Evolutionary conservation across 345 rosid genomes (phyloP), one percentile per base, ranked within the genome.

Genomic region (Fremontodendron californicum): DNA sequence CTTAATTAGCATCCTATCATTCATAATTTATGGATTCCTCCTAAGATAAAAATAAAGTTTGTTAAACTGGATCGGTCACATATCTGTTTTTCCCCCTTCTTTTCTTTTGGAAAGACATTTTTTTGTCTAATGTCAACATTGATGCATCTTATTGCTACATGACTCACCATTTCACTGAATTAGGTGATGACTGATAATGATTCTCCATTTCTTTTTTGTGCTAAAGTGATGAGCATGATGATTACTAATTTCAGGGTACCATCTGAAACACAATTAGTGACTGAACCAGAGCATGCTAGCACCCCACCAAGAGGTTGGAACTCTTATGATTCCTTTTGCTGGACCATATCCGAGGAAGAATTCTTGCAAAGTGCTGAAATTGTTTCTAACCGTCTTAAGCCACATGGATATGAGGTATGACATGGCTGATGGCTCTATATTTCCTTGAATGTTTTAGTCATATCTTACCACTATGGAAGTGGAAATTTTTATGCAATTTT

Each of bases 301-400:
- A 77, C 77, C 46, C 99, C 99, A 37, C 98, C 98, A 9, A 88
- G 98, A 88, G 99, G 99, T 63, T 96, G 99, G 98, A 96, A 92
- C 67, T 89, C 99, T 0, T 96, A 96, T 31, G 98, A 96, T 81
- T 93, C 99, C 69, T 95, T 90, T 81, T 88, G 91, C 81, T 96
- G 99, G 99, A 88, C 85, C 5, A 71, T 93, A 80, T 91, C 94
- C 1, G 99, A 93, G 84, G 84, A 88, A 72, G 99, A 93, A 87
- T 93, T 96, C 83, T 79, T 95, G 80, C 84, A 85, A 23, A 93
- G 79, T 60, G 91, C 99, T 46, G 89, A 88, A 77, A 78, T 88
- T 42, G 40, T 96, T 80, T 87, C 97, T 0, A 78, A 81, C 72
- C 89, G 88, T 82, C 89, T 93, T 79, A 87, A 70, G 79, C 80